Percentiles rank a stretch among this genome's conserved stretches.
Evolutionary conservation across 2,329 filamentous ascomycete genomes (phyloP).

Genomic region (Meredithiella fracta): DNA sequence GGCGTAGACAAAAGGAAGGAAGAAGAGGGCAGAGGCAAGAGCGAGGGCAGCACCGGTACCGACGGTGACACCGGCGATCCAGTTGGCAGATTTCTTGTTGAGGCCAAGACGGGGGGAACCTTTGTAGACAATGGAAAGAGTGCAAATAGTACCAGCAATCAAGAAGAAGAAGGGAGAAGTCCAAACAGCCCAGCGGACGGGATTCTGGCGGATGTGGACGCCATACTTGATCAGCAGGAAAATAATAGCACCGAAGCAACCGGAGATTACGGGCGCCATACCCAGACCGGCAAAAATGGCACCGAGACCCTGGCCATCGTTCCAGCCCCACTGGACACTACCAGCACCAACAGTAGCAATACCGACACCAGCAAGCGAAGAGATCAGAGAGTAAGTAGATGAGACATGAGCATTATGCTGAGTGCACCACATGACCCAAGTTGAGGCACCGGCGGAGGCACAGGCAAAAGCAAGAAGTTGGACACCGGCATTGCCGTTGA

Average conservation of each 20-base stretch:
- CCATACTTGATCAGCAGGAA: constrained; percentile 56
- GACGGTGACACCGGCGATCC: constrained; percentile 48
- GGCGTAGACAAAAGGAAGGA: constrained; percentile 52
- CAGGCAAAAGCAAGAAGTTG: constrained; percentile 53
- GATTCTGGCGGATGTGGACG: constrained; percentile 57
- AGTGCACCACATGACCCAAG: constrained; percentile 71
- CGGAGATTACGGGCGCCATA: constrained; percentile 56
- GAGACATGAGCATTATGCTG: constrained; percentile 56
- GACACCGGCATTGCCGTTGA: constrained; percentile 43
- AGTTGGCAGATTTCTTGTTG: constrained; percentile 49
- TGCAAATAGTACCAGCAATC: constrained; percentile 56
- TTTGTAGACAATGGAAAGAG: constrained; percentile 67
- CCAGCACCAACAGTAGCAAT: constrained; percentile 47
- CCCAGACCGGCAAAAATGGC: constrained; percentile 55
- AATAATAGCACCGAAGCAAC: constrained; percentile 46
- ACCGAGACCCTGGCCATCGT: constrained; percentile 48
- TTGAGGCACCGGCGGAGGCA: constrained; percentile 45
- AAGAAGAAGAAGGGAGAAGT: constrained; percentile 64
- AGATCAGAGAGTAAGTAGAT: constrained; percentile 56
- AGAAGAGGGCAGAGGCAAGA: constrained; percentile 48
- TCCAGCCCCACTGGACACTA: constrained; percentile 54
- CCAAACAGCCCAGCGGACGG: constrained; percentile 55
- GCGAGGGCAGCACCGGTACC: constrained; percentile 45
- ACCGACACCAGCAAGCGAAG: constrained; percentile 51
- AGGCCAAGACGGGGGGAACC: constrained; percentile 53